Evolutionary conservation across 306 rosid species (phyloP).

Genomic region (Abrus precatorius): DNA sequence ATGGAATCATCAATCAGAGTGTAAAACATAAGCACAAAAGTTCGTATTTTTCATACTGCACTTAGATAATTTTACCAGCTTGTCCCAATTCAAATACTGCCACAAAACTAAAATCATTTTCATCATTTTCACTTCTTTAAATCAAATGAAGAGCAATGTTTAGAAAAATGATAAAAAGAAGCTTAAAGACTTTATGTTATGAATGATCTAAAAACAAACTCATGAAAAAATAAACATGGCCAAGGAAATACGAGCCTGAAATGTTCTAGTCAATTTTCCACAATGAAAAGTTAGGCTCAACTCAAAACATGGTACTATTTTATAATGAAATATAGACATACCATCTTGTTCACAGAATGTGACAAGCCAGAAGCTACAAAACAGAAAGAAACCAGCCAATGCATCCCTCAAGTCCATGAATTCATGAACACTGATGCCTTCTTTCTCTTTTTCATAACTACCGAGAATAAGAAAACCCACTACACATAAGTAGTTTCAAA

Average conservation of each 20-base stretch:
- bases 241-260: background rate
- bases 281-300: background rate
- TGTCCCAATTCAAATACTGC: background rate
- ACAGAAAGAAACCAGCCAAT: slow-evolving; percentile 60
- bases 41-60: background rate
- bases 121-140: slow-evolving; percentile 7
- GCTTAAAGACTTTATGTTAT: background rate
- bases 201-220: background rate
- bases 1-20: slow-evolving; percentile 11
- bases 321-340: slow-evolving; percentile 49
- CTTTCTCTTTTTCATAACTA: slow-evolving; percentile 42
- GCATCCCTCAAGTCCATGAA: slow-evolving; percentile 55
- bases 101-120: slow-evolving; percentile 10
- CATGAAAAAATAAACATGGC: background rate
- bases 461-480: slow-evolving; percentile 41
- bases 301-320: background rate
- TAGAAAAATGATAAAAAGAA: background rate
- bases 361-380: slow-evolving; percentile 58
- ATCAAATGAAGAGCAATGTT: slow-evolving; percentile 1
- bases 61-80: background rate
- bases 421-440: slow-evolving; percentile 31
- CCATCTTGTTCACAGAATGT: slow-evolving; percentile 75
- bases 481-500: slow-evolving; percentile 40
- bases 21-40: background rate
- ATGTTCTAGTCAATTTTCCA: background rate